Percentiles rank a stretch among this genome's conserved stretches.
Evolutionary conservation across 495 filamentous ascomycete species (phyloP).

Genomic region (Baudoinia panamericana): DNA sequence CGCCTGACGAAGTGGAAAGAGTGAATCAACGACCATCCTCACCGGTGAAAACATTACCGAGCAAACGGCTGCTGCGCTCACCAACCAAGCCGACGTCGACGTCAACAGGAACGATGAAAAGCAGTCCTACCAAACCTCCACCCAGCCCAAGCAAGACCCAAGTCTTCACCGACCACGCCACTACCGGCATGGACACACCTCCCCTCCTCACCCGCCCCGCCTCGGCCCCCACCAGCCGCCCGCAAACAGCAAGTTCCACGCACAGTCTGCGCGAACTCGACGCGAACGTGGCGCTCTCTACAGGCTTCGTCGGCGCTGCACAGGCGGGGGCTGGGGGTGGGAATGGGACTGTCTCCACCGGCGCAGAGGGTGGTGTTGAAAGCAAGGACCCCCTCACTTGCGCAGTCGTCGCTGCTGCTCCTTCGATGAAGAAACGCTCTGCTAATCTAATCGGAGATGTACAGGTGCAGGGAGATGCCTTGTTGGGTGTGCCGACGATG

Average conservation of each 20-base stretch:
- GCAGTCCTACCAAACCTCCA: constrained; percentile 12
- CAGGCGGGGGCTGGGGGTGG: too few species aligned
- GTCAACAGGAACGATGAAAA: too few species aligned
- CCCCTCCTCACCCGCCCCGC: constrained; percentile 7
- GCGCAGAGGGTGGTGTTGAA: constrained; percentile 11
- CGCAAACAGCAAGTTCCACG: constrained; percentile 7
- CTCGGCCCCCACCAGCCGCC: constrained; percentile 12
- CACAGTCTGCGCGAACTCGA: constrained; percentile 29
- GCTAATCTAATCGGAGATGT: constrained; percentile 11
- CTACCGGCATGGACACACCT: too few species aligned
- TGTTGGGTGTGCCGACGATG: too few species aligned
- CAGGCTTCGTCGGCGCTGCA: constrained; percentile 10
- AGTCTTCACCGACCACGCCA: constrained; percentile 30
- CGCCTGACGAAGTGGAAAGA: background rate
- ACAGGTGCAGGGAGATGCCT: constrained; percentile 24
- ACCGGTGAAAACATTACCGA: constrained; percentile 5
- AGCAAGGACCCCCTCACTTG: constrained; percentile 14
- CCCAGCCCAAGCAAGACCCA: constrained; percentile 28
- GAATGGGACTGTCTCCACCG: constrained; percentile 3
- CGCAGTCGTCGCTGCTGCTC: too few species aligned
- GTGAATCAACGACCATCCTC: constrained; percentile 2
- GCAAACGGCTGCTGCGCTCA: constrained; percentile 1
- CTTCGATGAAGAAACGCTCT: constrained; percentile 24
- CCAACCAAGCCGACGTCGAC: constrained; percentile 1
- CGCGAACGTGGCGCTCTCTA: constrained; percentile 21